Evolutionary conservation across 2,329 filamentous ascomycete genomes (phyloP).

Genomic region (Phialophora macrospora): DNA sequence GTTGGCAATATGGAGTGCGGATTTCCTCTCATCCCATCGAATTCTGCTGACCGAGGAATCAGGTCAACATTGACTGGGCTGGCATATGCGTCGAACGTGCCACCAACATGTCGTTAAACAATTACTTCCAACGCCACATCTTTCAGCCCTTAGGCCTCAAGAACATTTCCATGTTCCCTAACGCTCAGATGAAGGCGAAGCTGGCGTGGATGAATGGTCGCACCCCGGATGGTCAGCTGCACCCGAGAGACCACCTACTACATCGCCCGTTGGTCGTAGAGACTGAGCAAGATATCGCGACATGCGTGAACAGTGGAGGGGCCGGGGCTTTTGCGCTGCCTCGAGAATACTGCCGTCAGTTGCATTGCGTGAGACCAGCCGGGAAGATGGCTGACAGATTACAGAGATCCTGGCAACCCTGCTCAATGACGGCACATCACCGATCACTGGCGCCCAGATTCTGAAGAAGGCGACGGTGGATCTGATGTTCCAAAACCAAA

Average conservation of each 20-base stretch:
- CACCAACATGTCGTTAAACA: constrained; percentile 52
- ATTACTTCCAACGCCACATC: constrained; percentile 57
- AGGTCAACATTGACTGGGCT: constrained; percentile 62
- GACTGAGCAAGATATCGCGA: constrained; percentile 50
- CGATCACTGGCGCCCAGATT: constrained; percentile 60
- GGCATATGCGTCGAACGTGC: constrained; percentile 56
- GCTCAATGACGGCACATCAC: constrained; percentile 67
- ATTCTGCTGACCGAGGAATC: constrained; percentile 20
- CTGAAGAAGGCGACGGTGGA: constrained; percentile 64
- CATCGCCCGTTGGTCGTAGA: constrained; percentile 52
- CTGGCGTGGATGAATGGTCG: constrained; percentile 64
- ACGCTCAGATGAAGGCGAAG: constrained; percentile 57
- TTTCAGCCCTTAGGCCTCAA: constrained; percentile 55
- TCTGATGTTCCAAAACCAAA: constrained; percentile 68
- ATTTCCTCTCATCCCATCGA: constrained; percentile 42
- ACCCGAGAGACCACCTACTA: constrained; percentile 56
- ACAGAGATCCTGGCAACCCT: constrained; percentile 63
- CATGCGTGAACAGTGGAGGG: constrained; percentile 63
- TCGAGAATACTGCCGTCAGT: constrained; percentile 63
- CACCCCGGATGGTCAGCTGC: constrained; percentile 51
- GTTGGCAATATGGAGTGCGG: constrained; percentile 65
- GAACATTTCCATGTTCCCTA: constrained; percentile 63
- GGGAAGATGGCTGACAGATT: constrained; percentile 9
- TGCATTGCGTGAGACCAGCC: background rate
- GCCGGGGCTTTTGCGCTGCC: constrained; percentile 66